Conservation (phyloP, 2,329 filamentous ascomycete species). For the Cytospora piceae region DNA sequence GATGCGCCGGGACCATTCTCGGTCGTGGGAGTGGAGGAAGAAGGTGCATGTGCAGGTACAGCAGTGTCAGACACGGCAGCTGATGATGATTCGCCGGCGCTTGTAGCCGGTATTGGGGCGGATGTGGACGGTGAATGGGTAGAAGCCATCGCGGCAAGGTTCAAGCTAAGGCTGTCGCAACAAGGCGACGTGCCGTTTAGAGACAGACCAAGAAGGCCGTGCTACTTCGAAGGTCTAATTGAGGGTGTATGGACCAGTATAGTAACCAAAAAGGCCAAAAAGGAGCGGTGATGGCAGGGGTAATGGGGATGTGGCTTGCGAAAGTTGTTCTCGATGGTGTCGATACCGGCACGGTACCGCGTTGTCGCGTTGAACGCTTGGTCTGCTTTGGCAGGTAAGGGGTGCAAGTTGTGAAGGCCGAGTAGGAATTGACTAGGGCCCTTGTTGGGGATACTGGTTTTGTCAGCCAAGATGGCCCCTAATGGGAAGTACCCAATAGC, state of each 20-base stretch:
- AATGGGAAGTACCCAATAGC: not conserved
- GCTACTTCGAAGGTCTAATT: not conserved
- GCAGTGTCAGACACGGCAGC: conserved; percentile 18
- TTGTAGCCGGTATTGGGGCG: conserved; percentile 16
- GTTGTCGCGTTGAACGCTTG: conserved; percentile 3
- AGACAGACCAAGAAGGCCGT: not conserved
- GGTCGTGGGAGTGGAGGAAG: conserved; percentile 40
- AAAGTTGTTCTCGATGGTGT: conserved; percentile 2
- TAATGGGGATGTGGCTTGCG: conserved; percentile 1
- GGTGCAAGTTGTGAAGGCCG: not conserved
- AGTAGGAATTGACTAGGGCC: not conserved
- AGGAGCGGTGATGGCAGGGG: not conserved
- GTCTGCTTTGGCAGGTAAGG: not conserved
- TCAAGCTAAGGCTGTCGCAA: conserved; percentile 26
- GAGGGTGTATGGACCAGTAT: not conserved
- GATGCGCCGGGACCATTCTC: conserved; percentile 31
- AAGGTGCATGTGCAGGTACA: conserved; percentile 34
- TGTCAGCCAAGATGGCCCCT: not conserved
- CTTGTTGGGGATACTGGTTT: not conserved
- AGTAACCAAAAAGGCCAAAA: conserved; percentile 1
- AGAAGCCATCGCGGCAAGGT: conserved; percentile 14
- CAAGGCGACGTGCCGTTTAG: conserved; percentile 25
- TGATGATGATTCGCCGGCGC: conserved; percentile 23
- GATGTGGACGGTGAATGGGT: conserved; percentile 12
- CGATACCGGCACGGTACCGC: conserved; percentile 2